Evolutionary conservation across 2,329 filamentous ascomycete species (phyloP).

Genomic region (Trichoderma sp.): DNA sequence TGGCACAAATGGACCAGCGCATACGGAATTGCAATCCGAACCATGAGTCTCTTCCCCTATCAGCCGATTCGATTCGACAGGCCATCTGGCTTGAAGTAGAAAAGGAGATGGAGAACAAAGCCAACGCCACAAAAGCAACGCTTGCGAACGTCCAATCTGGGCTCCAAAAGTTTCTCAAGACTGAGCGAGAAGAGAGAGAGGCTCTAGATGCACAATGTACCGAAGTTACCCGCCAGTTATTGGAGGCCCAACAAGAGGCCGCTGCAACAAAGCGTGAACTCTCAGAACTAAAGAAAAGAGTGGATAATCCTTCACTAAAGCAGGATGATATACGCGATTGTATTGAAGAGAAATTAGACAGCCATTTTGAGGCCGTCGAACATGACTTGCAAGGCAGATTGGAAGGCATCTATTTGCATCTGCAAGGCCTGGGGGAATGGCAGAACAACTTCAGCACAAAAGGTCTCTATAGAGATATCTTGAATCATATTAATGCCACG

Average conservation of each 20-base stretch:
- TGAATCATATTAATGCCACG: constrained; percentile 42
- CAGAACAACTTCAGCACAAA: constrained; percentile 55
- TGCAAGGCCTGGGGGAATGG: constrained; percentile 50
- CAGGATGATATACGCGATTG: constrained; percentile 40
- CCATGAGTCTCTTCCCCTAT: background rate
- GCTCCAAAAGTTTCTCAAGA: constrained; percentile 33
- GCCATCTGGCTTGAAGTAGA: constrained; percentile 9
- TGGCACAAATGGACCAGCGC: background rate
- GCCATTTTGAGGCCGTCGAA: background rate
- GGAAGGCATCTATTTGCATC: constrained; percentile 8
- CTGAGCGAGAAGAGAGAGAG: constrained; percentile 30
- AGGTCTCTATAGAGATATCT: constrained; percentile 47
- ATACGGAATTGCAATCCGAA: background rate
- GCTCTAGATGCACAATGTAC: constrained; percentile 28
- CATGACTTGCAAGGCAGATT: background rate
- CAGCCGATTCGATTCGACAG: background rate
- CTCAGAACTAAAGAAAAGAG: background rate
- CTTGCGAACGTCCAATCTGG: background rate
- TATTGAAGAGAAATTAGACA: constrained; percentile 29
- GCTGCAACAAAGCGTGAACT: constrained; percentile 4
- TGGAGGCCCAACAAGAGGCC: constrained; percentile 13
- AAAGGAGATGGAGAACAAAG: background rate
- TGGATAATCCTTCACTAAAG: constrained; percentile 34
- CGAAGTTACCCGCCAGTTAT: constrained; percentile 17
- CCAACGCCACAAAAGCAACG: background rate